Evolutionary conservation across 2,329 filamentous ascomycete genomes (phyloP), one percentile per base, ranked within the genome.

Genomic region (Alternaria sp.): DNA sequence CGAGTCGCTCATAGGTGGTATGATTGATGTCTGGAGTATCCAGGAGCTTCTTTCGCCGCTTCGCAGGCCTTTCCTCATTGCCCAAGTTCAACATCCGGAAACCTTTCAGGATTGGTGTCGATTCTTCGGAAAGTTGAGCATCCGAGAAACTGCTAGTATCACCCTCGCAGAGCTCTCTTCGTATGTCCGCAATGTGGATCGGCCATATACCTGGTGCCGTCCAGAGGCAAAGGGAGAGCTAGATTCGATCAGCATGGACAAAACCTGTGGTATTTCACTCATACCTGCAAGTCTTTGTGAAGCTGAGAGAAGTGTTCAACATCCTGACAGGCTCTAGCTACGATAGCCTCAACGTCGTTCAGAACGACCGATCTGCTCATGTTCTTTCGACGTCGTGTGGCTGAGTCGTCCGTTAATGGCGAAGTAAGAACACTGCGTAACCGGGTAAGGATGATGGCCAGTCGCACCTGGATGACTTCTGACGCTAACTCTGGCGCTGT

Each of bases 161-260:
- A 54, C 71, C 65, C 6, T 69, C 65, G 44, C 66, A 73, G 11
- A 80, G 65, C 14, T 65, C 65, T 41, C 64, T 61, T 8, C 74
- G 71, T 11, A 76, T 41, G 14, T 68, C 66, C 21, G 67, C 58
- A 9, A 78, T 63, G 15, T 71, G 66, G 14, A 58, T 44, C 18
- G 76, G 70, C 76, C 76, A 77, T 23, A 64, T 44, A 49, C 67
- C 72, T 14, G 71, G 69, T 7, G 63, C 60, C 2, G 73, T 78
- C 76, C 76, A 80, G 33, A 80, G 64, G 59, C 76, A 79, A 14
- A 80, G 63, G 5, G 75, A 70, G 54, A 77, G 68, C 77, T 80
- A 51, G 8, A 5, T 5, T 10, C 15, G n/a, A 33, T 76, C 33
- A 72, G 64, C 43, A 11, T 28, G 6, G 18, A 15, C 33, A 12